phyloP scores from a whole-genome alignment of 108 stramenopile species.

The Bacterosira constricta region DNA sequence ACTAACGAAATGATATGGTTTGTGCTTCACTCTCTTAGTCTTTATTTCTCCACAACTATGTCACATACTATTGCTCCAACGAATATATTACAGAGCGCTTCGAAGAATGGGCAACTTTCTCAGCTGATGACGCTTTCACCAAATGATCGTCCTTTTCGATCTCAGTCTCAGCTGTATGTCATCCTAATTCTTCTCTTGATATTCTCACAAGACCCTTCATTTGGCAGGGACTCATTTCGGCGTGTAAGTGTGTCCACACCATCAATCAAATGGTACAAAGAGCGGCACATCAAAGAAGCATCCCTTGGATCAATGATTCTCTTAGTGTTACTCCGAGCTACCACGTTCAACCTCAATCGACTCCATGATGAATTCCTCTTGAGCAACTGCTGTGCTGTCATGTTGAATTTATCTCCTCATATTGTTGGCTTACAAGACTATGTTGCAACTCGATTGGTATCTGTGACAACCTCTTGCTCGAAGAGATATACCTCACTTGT shows the following conservation, averaged over 20 bases:
- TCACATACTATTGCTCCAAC: background rate
- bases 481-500: conserved; percentile 53
- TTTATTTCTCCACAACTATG: conserved; percentile 40
- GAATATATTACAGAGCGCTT: too few relatives aligned
- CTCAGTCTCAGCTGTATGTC: conserved; percentile 82
- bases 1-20: too few relatives aligned
- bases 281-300: conserved; percentile 65
- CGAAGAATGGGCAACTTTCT: background rate
- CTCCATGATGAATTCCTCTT: conserved; percentile 75
- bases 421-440: conserved; percentile 68
- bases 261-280: conserved; percentile 79
- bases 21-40: too few relatives aligned
- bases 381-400: conserved; percentile 82
- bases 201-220: conserved; percentile 85
- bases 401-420: conserved; percentile 73
- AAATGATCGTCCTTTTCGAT: conserved; percentile 66
- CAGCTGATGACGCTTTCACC: conserved; percentile 9
- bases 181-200: conserved; percentile 78
- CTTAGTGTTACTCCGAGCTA: conserved; percentile 65
- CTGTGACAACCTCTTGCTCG: conserved; percentile 66
- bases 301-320: conserved; percentile 76
- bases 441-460: conserved; percentile 74
- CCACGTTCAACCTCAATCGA: conserved; percentile 74
- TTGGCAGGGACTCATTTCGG: conserved; percentile 78
- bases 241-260: conserved; percentile 48